Conservation (phyloP, 345 rosid genomes). For the Eucalyptus marginata region DNA sequence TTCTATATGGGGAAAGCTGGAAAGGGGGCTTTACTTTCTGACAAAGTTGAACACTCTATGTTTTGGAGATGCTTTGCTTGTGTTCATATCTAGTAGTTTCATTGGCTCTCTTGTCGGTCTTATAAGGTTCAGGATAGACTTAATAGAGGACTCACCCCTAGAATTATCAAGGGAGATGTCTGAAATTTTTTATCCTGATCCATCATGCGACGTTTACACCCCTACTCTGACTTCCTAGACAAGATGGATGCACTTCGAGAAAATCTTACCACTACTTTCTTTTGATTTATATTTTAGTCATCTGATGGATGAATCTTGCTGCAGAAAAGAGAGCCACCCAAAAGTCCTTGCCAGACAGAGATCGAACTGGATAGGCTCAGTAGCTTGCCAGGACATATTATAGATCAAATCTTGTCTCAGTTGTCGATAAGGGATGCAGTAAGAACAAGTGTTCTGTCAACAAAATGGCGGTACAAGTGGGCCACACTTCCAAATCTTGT, state of each 20-base stretch:
- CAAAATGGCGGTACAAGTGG: constrained; percentile 61
- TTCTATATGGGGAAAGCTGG: not conserved
- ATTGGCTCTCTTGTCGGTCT: not conserved
- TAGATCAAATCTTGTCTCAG: constrained; percentile 41
- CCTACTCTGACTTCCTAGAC: not conserved
- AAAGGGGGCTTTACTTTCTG: not conserved
- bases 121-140: not conserved
- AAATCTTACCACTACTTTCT: not conserved
- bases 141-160: not conserved
- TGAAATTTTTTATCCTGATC: not conserved
- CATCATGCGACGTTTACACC: not conserved
- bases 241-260: not conserved
- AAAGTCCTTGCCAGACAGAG: constrained; percentile 22
- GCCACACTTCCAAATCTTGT: constrained; percentile 42
- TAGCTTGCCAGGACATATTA: constrained; percentile 41
- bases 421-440: constrained; percentile 55
- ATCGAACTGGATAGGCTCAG: constrained; percentile 37
- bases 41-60: not conserved
- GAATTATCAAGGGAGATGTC: not conserved
- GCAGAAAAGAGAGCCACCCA: constrained; percentile 46
- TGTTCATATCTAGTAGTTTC: not conserved
- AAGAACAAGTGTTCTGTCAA: constrained; percentile 48
- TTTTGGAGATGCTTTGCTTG: not conserved
- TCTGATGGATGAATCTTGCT: constrained; percentile 8
- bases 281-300: not conserved